Base-by-base conservation (phyloP, 495 filamentous ascomycete genomes). In the Clavariopsis aquatica region DNA sequence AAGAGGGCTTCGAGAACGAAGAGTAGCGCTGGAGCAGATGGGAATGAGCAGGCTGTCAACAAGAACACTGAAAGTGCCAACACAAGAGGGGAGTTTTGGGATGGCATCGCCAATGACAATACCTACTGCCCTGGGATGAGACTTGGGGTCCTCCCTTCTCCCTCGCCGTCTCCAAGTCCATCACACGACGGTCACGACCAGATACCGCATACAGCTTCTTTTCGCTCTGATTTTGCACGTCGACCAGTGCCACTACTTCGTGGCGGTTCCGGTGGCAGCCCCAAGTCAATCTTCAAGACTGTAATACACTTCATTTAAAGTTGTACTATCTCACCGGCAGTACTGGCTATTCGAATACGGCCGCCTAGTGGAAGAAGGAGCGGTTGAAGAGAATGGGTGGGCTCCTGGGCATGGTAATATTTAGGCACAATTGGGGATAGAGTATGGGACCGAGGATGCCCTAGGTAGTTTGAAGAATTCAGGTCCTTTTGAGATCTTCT, bases 311-410 rank as follows among this genome's bases (percentile, higher is more conserved):
- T 7, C 59, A 57, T 5, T 2, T 43, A 26, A 27, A 0, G 1
- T 28, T 67, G 1, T 62, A 20, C 10, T 62, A 17, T 2, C 57
- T 67, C 27, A 51, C 64, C 15, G 64, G 64, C 15, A 54, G 46
- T 1, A 46, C 45, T 17, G 57, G 29, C 6, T 5, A 17, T 2
- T 38, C 57, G 5, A 31, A 59, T 4, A 64, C 52, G 20, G 54
- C 49, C 1, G 19, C 6, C 19, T 7, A 41, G 17, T 63, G 65
- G 65, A 20, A 36, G 8, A 47, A 1, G 20, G 52, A 60, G 36
- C 58, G 49, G 47, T 53, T 53, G 24, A 38, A 64, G 53, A 57
- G 59, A 19, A 64, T 68, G 53, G 65, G 60, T 26, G 46, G 65
- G 29, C n/a, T 64, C 29, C 27, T 64, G 24, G 60, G 60, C 2